A percentile compares a stretch with the other conserved stretches of the same genome.
phyloP scores from a whole-genome alignment of 2,329 filamentous ascomycete species.

The Verticillium alfalfae region DNA sequence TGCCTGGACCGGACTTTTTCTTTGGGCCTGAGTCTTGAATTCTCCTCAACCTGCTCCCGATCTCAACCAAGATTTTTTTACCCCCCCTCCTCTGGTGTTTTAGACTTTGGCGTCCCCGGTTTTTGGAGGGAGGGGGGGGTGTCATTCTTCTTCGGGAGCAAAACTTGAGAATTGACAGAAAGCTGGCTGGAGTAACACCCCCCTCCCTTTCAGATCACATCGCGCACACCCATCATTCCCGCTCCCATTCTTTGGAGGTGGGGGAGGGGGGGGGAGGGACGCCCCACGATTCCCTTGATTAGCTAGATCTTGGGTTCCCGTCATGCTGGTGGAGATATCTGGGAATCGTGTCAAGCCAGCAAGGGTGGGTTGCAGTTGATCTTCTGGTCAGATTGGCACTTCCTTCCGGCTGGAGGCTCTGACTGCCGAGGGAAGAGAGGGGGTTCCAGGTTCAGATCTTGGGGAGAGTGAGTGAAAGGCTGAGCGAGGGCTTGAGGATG shows the following conservation, averaged over 20 bases:
- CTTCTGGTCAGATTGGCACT: neutral
- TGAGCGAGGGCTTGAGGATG: neutral
- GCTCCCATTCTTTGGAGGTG: neutral
- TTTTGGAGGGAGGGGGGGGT: too few species aligned
- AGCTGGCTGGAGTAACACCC: neutral
- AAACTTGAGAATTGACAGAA: neutral
- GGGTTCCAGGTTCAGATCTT: too few species aligned
- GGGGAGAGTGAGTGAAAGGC: too few species aligned
- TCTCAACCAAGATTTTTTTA: neutral
- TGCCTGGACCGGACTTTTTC: neutral
- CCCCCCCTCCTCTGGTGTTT: neutral
- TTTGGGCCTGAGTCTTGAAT: neutral
- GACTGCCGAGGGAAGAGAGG: too few species aligned
- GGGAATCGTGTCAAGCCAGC: neutral
- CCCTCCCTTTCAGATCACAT: neutral
- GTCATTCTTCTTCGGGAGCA: neutral
- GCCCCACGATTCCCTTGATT: too few species aligned
- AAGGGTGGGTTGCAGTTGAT: neutral
- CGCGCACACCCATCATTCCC: neutral
- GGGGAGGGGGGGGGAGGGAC: too few species aligned
- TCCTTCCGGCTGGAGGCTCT: neutral
- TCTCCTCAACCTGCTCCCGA: neutral
- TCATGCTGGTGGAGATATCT: too few species aligned
- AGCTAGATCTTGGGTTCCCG: too few species aligned
- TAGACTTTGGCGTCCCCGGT: too few species aligned